Evolutionary conservation across 2,329 filamentous ascomycete genomes (phyloP).

Genomic region (Blastomyces gilchristii): DNA sequence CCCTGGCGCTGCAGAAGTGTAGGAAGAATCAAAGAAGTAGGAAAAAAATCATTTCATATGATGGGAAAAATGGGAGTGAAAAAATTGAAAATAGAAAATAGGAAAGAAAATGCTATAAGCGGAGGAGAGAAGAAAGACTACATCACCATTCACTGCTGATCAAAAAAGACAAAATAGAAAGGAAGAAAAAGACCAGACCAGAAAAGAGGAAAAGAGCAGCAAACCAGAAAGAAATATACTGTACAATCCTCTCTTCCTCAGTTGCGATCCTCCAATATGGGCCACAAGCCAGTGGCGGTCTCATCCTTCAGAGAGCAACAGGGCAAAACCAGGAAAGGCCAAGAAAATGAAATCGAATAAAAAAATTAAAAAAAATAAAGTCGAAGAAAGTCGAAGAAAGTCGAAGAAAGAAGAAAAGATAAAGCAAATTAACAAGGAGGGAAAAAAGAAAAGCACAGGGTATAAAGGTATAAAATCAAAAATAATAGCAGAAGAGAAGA

Average conservation of each 20-base stretch:
- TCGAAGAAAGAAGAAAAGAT: not conserved
- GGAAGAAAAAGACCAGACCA: not conserved
- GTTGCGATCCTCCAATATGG: too few species aligned
- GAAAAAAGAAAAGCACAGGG: not conserved
- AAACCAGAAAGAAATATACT: conserved; percentile 9
- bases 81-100: not conserved
- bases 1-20: not conserved
- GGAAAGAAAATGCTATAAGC: not conserved
- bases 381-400: not conserved
- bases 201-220: too few species aligned
- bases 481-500: not conserved
- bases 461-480: not conserved
- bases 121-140: not conserved
- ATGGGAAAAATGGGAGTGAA: too few species aligned
- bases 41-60: not conserved
- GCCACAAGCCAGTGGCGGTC: too few species aligned
- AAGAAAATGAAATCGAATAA: too few species aligned
- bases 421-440: not conserved
- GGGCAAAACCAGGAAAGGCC: too few species aligned
- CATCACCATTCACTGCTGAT: not conserved
- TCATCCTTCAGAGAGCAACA: too few species aligned
- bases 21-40: not conserved
- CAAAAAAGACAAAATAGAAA: conserved; percentile 8
- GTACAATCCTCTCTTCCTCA: too few species aligned
- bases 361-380: not conserved